Evolutionary conservation across 768 basidiomycete species (phyloP).

Genomic region (Tylopilus vinaceipallidus): DNA sequence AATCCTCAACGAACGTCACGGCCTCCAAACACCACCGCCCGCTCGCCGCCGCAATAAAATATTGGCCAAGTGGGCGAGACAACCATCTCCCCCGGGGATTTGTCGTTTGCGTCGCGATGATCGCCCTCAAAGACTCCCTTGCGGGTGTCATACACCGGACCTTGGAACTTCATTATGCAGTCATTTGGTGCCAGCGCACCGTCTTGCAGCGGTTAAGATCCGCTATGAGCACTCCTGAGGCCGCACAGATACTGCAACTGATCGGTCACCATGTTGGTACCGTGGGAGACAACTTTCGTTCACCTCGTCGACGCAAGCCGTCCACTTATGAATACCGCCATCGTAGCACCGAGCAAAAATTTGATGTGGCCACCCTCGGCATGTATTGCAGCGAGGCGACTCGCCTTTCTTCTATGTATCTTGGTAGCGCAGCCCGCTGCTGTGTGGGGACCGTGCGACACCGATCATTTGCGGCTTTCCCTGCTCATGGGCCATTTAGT

Average conservation of each 20-base stretch:
- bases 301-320: constrained; percentile 19
- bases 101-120: constrained; percentile 29
- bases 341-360: constrained; percentile 52
- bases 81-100: constrained; percentile 24
- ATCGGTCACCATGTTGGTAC: constrained; percentile 33
- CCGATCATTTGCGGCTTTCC: constrained; percentile 32
- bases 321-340: constrained; percentile 43
- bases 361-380: constrained; percentile 28
- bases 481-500: constrained; percentile 27
- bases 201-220: constrained; percentile 37
- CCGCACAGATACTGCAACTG: constrained; percentile 37
- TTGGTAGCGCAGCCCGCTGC: constrained; percentile 24
- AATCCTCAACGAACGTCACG: constrained; percentile 39
- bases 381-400: constrained; percentile 41
- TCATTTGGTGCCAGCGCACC: no score
- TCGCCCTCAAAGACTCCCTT: constrained; percentile 36
- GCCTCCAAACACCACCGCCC: constrained; percentile 38
- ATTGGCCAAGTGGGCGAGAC: no score
- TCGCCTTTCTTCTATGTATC: constrained; percentile 35
- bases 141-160: constrained; percentile 49
- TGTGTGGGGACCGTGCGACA: constrained; percentile 34
- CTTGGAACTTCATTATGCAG: constrained; percentile 32
- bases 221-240: constrained; percentile 35
- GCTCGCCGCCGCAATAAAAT: no score
- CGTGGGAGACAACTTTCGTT: constrained; percentile 31